These are phyloP conservation scores for Cicer judaicum DNA, from an alignment of 306 rosid genomes.

Conservation along the genomic window DNA sequence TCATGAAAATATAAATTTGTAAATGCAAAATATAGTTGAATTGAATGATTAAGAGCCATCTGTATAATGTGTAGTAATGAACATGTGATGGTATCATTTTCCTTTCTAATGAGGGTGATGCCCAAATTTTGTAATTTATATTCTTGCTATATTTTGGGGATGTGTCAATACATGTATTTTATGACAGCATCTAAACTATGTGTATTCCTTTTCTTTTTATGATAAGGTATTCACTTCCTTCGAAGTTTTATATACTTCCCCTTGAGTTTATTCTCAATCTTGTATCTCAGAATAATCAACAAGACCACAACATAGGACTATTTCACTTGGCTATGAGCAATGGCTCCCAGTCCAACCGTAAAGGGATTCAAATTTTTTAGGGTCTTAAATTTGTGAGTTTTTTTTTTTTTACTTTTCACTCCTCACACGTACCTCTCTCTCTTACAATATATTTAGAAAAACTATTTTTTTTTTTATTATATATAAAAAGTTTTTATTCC, in stretches of 20 bases:
- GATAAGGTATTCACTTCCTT: neutral
- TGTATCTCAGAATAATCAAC: neutral
- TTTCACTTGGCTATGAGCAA: too few species aligned
- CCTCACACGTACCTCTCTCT: too few species aligned
- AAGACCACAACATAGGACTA: neutral
- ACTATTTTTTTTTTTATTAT: too few species aligned
- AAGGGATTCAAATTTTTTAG: too few species aligned
- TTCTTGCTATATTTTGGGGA: slow-evolving; percentile 21
- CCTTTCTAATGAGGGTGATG: slow-evolving; percentile 5
- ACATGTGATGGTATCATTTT: slow-evolving; percentile 16
- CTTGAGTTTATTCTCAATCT: slow-evolving; percentile 4
- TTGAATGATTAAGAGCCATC: neutral
- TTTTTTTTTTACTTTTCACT: too few species aligned
- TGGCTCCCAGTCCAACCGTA: too few species aligned
- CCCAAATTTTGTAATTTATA: slow-evolving; percentile 40
- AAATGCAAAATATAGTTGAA: slow-evolving; percentile 39
- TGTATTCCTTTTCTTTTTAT: neutral
- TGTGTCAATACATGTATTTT: slow-evolving; percentile 16
- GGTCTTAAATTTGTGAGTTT: too few species aligned
- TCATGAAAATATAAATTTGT: slow-evolving; percentile 36
- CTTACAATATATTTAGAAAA: too few species aligned
- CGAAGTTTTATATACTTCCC: neutral
- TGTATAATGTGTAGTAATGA: slow-evolving; percentile 14
- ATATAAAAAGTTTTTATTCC: too few species aligned
- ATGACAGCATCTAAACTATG: neutral